These are phyloP conservation scores for Dissoconium aciculare DNA, from an alignment of 2,329 filamentous ascomycete genomes.

Conservation along the genomic window DNA sequence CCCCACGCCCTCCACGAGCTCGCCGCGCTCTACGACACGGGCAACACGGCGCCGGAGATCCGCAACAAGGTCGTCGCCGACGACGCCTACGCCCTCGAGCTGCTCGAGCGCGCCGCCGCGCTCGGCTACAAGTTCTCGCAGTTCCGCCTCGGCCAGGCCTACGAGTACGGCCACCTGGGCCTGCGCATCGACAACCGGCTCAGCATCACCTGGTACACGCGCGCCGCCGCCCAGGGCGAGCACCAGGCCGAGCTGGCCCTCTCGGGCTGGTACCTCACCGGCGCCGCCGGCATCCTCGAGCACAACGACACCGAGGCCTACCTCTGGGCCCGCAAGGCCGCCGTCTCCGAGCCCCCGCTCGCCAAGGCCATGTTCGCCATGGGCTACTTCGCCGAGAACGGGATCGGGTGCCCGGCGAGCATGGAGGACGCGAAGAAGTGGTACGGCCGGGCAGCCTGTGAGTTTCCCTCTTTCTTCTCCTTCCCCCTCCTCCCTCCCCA, in stretches of 20 bases:
- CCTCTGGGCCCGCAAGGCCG: conserved; percentile 90
- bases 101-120: conserved; percentile 75
- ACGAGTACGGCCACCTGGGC: conserved; percentile 75
- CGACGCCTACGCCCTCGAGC: conserved; percentile 60
- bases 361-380: conserved; percentile 96
- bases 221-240: conserved; percentile 80
- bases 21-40: conserved; percentile 47
- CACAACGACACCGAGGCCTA: conserved; percentile 95
- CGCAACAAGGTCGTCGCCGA: conserved; percentile 68
- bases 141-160: conserved; percentile 73
- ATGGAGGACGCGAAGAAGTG: conserved; percentile 92
- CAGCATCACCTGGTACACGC: conserved; percentile 88
- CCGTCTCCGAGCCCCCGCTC: conserved; percentile 56
- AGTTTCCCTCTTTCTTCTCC: conserved; percentile 32
- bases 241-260: conserved; percentile 65
- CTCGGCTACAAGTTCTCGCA: conserved; percentile 93
- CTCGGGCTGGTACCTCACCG: conserved; percentile 63
- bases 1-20: conserved; percentile 92
- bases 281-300: conserved; percentile 68
- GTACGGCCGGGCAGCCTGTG: conserved; percentile 95
- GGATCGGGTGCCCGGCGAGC: conserved; percentile 74
- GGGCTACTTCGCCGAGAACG: conserved; percentile 93
- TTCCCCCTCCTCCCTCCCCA: conserved; percentile 1
- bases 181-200: conserved; percentile 68
- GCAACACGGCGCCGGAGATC: conserved; percentile 34